Percentiles rank a stretch among this genome's conserved stretches.
Conservation (phyloP, 1,139 yeast species). For the Oligophagozyma castellii region DNA sequence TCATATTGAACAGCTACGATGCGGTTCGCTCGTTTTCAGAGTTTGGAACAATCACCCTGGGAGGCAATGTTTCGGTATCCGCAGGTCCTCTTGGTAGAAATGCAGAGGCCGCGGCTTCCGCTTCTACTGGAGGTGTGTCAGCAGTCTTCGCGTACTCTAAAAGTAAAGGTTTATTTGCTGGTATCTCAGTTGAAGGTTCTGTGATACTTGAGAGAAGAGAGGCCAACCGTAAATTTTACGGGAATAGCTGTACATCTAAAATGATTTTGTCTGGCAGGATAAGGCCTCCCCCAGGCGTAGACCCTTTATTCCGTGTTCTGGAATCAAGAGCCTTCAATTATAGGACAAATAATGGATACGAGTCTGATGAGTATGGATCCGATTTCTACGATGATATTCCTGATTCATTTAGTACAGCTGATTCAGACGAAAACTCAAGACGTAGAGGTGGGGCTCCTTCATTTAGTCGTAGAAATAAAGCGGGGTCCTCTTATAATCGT, state of each 20-base stretch:
- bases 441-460: slow-evolving; percentile 23
- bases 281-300: slow-evolving; percentile 90
- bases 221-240: slow-evolving; percentile 90
- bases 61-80: slow-evolving; percentile 93
- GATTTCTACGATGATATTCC: slow-evolving; percentile 26
- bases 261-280: slow-evolving; percentile 72
- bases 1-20: slow-evolving; percentile 68
- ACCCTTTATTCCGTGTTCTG: slow-evolving; percentile 71
- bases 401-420: slow-evolving; percentile 19
- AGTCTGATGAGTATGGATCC: slow-evolving; percentile 23
- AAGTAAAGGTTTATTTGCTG: slow-evolving; percentile 94
- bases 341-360: slow-evolving; percentile 34
- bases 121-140: slow-evolving; percentile 75
- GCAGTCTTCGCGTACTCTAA: slow-evolving; percentile 91
- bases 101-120: slow-evolving; percentile 96
- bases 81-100: slow-evolving; percentile 97
- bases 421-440: slow-evolving; percentile 17
- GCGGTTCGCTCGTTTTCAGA: slow-evolving; percentile 95
- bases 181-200: slow-evolving; percentile 93
- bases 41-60: slow-evolving; percentile 85
- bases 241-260: slow-evolving; percentile 74
- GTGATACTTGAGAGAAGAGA: slow-evolving; percentile 92
- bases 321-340: slow-evolving; percentile 75
- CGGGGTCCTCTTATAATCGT: slow-evolving; percentile 6
- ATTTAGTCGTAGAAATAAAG: slow-evolving; percentile 28